Conservation (phyloP, 2,329 filamentous ascomycete genomes). For the Akanthomyces muscarius region DNA sequence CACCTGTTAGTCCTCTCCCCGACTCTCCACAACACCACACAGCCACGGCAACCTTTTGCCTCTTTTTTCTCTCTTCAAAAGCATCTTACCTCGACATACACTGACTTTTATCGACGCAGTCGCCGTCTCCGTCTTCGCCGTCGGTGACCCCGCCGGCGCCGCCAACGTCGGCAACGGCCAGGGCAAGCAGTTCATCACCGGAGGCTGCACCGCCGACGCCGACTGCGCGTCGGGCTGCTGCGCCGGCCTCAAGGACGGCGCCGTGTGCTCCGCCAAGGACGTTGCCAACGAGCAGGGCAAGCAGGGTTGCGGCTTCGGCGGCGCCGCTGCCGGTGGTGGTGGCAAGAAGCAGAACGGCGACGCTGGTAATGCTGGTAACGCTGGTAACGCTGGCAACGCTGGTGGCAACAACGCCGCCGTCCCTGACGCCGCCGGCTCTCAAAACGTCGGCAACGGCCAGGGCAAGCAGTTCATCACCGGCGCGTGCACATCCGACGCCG, state of each 20-base stretch:
- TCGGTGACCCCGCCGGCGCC: slow-evolving; percentile 22
- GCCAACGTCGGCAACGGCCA: slow-evolving; percentile 25
- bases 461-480: slow-evolving; percentile 29
- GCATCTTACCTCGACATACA: no score
- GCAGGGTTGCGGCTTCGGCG: slow-evolving; percentile 31
- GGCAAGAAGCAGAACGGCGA: no score
- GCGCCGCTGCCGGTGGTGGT: neutral
- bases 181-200: slow-evolving; percentile 28
- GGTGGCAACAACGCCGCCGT: no score
- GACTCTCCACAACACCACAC: neutral
- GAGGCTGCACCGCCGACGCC: slow-evolving; percentile 23
- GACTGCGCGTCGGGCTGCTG: slow-evolving; percentile 32
- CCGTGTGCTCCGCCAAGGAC: slow-evolving; percentile 28
- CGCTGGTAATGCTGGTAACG: no score
- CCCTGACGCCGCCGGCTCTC: no score
- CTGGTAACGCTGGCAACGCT: no score
- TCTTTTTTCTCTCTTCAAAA: no score
- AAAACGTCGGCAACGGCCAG: slow-evolving; percentile 24
- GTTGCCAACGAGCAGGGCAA: slow-evolving; percentile 29
- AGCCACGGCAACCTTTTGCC: neutral
- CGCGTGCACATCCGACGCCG: slow-evolving; percentile 23
- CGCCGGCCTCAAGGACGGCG: slow-evolving; percentile 23
- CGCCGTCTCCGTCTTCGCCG: slow-evolving; percentile 19
- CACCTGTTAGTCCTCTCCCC: slow-evolving; percentile 22
- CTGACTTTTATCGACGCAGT: neutral